Evolutionary conservation across 2,329 filamentous ascomycete genomes (phyloP).

Genomic region (Penicillium sp.): DNA sequence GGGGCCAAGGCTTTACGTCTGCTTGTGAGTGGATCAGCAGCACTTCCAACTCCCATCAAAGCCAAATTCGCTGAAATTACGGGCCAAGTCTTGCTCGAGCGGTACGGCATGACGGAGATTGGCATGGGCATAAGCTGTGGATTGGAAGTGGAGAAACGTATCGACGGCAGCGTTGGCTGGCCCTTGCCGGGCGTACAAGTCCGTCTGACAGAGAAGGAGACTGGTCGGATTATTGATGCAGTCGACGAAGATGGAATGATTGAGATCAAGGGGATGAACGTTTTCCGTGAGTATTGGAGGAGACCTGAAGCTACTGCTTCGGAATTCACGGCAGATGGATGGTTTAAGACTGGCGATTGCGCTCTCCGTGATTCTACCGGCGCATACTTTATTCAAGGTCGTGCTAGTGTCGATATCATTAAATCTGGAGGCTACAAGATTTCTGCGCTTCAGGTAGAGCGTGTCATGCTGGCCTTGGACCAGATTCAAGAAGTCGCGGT

Average conservation of each 20-base stretch:
- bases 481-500: constrained; percentile 58
- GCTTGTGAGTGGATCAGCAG: constrained; percentile 48
- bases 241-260: constrained; percentile 48
- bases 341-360: constrained; percentile 56
- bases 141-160: constrained; percentile 43
- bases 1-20: constrained; percentile 44
- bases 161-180: constrained; percentile 55
- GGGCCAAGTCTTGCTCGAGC: constrained; percentile 49
- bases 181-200: constrained; percentile 53
- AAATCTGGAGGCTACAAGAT: constrained; percentile 62
- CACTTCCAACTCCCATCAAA: constrained; percentile 48
- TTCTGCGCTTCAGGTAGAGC: constrained; percentile 58
- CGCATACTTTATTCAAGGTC: constrained; percentile 58
- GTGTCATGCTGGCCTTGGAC: constrained; percentile 55
- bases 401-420: constrained; percentile 58
- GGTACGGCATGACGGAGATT: constrained; percentile 58
- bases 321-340: constrained; percentile 53
- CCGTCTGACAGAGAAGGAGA: constrained; percentile 49
- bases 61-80: constrained; percentile 47
- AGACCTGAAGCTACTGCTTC: constrained; percentile 50
- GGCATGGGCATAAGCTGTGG: constrained; percentile 54
- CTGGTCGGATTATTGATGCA: constrained; percentile 35
- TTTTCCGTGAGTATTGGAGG: constrained; percentile 50
- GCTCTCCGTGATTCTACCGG: constrained; percentile 40
- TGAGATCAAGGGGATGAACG: constrained; percentile 47